These are phyloP conservation scores for Ascochyta pisi DNA, from an alignment of 2,329 filamentous ascomycete genomes.

Conservation along the genomic window DNA sequence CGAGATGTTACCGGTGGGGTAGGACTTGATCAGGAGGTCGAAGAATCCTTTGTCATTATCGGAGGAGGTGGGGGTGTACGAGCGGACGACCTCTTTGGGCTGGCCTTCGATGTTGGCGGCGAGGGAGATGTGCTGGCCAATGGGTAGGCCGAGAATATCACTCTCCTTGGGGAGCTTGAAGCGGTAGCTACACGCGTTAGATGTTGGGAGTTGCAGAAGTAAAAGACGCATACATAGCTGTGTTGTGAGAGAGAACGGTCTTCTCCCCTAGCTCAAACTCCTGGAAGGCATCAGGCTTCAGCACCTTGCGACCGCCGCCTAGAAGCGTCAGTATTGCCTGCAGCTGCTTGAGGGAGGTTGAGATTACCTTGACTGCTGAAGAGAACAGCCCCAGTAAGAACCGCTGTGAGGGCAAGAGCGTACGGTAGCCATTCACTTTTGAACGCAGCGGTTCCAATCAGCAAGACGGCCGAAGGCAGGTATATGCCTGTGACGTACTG, in stretches of 20 bases:
- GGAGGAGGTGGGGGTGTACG: slow-evolving; percentile 52
- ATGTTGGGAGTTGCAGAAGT: not conserved
- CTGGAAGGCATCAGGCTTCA: slow-evolving; percentile 88
- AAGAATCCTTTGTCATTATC: slow-evolving; percentile 75
- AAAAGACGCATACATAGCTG: slow-evolving; percentile 75
- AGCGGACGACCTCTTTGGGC: slow-evolving; percentile 51
- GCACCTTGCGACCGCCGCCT: slow-evolving; percentile 78
- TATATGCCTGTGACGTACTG: slow-evolving; percentile 78
- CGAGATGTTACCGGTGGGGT: slow-evolving; percentile 96
- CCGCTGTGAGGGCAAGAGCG: slow-evolving; percentile 69
- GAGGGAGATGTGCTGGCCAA: slow-evolving; percentile 98
- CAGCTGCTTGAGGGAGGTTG: not conserved
- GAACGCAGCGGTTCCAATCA: slow-evolving; percentile 77
- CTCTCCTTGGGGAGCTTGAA: slow-evolving; percentile 80
- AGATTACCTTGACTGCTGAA: slow-evolving; percentile 11
- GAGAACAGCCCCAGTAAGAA: slow-evolving; percentile 55
- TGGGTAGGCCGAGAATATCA: slow-evolving; percentile 91
- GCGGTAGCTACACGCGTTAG: slow-evolving; percentile 71
- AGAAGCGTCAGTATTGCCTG: not conserved
- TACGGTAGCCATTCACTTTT: slow-evolving; percentile 76
- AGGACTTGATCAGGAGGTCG: slow-evolving; percentile 97
- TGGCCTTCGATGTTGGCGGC: slow-evolving; percentile 63
- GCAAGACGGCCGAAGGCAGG: slow-evolving; percentile 77
- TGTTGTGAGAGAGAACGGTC: slow-evolving; percentile 96
- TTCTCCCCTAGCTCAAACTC: slow-evolving; percentile 94